Percentiles rank a stretch among this genome's conserved stretches.
Evolutionary conservation across 1,284 basidiomycete genomes (phyloP).

Genomic region (Polyporus tsugae): DNA sequence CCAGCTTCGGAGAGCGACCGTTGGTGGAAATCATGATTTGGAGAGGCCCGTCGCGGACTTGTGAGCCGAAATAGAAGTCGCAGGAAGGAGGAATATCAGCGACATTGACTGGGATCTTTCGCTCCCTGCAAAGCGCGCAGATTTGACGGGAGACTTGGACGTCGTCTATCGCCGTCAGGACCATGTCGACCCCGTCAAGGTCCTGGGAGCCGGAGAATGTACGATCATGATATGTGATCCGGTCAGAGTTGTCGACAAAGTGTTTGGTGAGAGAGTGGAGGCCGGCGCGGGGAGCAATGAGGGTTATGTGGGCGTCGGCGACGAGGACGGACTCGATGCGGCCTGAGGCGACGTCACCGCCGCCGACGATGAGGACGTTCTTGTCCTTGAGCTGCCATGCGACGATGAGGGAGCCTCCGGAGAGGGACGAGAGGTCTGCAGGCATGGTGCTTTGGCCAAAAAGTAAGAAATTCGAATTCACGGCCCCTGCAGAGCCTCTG

Average conservation of each 20-base stretch:
- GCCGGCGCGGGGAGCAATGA: conserved; percentile 69
- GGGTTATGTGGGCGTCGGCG: conserved; percentile 67
- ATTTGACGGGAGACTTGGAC: conserved; percentile 76
- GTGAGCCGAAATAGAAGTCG: conserved; percentile 98
- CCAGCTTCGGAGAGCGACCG: conserved; percentile 92
- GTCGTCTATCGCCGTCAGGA: conserved; percentile 95
- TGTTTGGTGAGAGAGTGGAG: conserved; percentile 66
- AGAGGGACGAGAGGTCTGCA: conserved; percentile 36
- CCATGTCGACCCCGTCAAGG: conserved; percentile 82
- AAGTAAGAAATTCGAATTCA: conserved; percentile 4
- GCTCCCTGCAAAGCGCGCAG: conserved; percentile 73
- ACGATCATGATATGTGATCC: conserved; percentile 79
- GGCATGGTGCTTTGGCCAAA: conserved; percentile 17
- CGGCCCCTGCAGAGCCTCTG: not conserved
- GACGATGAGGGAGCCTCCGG: conserved; percentile 78
- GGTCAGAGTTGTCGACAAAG: conserved; percentile 58
- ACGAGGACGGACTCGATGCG: conserved; percentile 77
- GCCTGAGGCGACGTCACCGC: conserved; percentile 87
- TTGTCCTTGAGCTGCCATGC: conserved; percentile 90
- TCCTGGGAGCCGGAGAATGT: conserved; percentile 67
- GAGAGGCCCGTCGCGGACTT: conserved; percentile 90
- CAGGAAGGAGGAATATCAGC: conserved; percentile 96
- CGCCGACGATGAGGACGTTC: conserved; percentile 86
- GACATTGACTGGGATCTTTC: conserved; percentile 90
- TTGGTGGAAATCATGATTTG: conserved; percentile 98